Evolutionary conservation across 1,284 basidiomycete species (phyloP).

Genomic region (Ustilago bromivora): DNA sequence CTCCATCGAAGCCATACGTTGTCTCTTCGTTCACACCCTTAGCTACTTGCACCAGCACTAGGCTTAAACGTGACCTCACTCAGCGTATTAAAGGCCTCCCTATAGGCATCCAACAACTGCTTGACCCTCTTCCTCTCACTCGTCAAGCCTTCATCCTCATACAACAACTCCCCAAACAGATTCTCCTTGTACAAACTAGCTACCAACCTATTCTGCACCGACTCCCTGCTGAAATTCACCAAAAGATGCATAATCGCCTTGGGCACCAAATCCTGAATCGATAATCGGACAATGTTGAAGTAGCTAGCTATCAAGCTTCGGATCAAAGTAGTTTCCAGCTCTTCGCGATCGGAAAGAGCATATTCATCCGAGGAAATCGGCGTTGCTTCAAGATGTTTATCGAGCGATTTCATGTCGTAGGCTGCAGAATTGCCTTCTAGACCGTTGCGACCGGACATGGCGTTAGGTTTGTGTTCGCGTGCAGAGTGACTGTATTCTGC

Average conservation of each 20-base stretch:
- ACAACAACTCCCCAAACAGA: constrained; percentile 87
- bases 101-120: constrained; percentile 93
- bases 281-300: constrained; percentile 94
- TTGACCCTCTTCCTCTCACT: constrained; percentile 93
- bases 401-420: constrained; percentile 98
- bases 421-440: constrained; percentile 85
- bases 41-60: constrained; percentile 13
- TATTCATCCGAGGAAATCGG: constrained; percentile 75
- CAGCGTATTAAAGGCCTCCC: constrained; percentile 83
- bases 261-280: constrained; percentile 95
- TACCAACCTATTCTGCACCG: constrained; percentile 95
- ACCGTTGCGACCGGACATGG: constrained; percentile 74
- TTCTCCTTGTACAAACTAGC: constrained; percentile 84
- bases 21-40: constrained; percentile 1
- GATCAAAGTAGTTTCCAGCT: constrained; percentile 96
- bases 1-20: neutral
- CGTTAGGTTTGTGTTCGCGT: constrained; percentile 58
- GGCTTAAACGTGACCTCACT: constrained; percentile 62
- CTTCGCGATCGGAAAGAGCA: constrained; percentile 81
- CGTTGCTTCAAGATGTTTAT: constrained; percentile 79
- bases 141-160: constrained; percentile 95
- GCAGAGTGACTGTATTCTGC: constrained; percentile 31
- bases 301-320: constrained; percentile 93
- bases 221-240: constrained; percentile 95
- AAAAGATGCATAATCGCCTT: constrained; percentile 79